Conservation (phyloP, 176 grass and related monocot species). For the Avena atlantica region DNA sequence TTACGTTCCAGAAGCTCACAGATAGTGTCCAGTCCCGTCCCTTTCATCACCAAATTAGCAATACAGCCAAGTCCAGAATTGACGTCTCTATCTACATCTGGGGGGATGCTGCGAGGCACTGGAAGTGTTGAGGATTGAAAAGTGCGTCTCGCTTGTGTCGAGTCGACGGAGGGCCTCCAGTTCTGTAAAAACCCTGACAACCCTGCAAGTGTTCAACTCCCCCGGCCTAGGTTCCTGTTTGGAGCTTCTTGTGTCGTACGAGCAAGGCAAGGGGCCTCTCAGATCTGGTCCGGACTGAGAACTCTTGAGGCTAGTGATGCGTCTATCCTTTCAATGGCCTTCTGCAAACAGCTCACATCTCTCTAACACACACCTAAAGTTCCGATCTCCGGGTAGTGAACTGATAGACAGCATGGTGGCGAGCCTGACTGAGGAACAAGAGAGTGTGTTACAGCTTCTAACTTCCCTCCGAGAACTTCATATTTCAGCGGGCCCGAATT, state of each 20-base stretch:
- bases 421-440: slow-evolving; percentile 4
- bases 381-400: fast-evolving
- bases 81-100: slow-evolving; percentile 14
- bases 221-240: background rate
- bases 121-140: background rate
- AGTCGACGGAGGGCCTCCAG: background rate
- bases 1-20: background rate
- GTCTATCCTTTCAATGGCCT: background rate
- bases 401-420: background rate
- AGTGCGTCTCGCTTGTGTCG: fast-evolving
- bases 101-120: background rate
- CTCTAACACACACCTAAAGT: background rate
- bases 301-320: background rate
- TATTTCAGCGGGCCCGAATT: fast-evolving
- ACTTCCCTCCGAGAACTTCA: background rate
- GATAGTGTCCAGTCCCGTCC: background rate
- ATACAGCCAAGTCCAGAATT: background rate
- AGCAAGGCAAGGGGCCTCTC: background rate
- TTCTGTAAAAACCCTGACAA: background rate
- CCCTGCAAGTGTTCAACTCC: background rate
- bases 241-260: background rate
- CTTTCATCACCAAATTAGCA: background rate
- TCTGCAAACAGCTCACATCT: slow-evolving; percentile 25
- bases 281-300: background rate
- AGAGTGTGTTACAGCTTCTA: slow-evolving; percentile 7